phyloP scores from a whole-genome alignment of 495 filamentous ascomycete species.

The Penicillium maclennaniae region DNA sequence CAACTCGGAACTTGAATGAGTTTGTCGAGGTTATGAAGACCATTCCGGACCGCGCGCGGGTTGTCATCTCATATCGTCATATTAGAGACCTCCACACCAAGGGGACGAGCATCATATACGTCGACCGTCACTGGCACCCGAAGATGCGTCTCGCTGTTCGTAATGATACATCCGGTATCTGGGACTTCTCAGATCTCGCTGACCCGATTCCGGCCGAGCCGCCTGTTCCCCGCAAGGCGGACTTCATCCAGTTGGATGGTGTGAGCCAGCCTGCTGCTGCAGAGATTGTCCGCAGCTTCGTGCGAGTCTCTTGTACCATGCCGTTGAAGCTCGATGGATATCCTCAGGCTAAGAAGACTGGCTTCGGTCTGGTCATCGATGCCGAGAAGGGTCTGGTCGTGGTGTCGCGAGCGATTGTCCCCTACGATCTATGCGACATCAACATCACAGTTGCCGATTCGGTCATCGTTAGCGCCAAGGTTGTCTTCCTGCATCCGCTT shows the following conservation, averaged over 20 bases:
- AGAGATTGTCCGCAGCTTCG: constrained; percentile 90
- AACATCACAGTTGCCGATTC: constrained; percentile 93
- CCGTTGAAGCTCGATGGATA: constrained; percentile 96
- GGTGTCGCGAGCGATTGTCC: constrained; percentile 87
- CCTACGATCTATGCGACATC: constrained; percentile 95
- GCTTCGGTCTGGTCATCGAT: constrained; percentile 92
- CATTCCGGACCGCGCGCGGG: constrained; percentile 82
- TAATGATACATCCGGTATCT: constrained; percentile 85
- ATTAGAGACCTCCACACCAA: constrained; percentile 91
- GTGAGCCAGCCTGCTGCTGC: constrained; percentile 86
- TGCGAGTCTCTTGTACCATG: constrained; percentile 86
- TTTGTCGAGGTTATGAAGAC: constrained; percentile 89
- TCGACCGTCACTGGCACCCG: constrained; percentile 91
- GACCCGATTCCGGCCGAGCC: constrained; percentile 71
- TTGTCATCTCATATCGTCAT: constrained; percentile 94
- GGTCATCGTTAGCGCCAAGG: constrained; percentile 87
- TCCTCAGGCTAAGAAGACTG: constrained; percentile 85
- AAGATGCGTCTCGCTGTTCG: constrained; percentile 92
- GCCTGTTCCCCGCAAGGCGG: constrained; percentile 69
- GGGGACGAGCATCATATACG: constrained; percentile 84
- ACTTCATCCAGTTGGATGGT: constrained; percentile 87
- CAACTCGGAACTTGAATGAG: constrained; percentile 76
- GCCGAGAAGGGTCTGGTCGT: constrained; percentile 92
- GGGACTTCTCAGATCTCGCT: constrained; percentile 87
- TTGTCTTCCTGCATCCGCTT: constrained; percentile 95